These are phyloP conservation scores for Boletus speciosus DNA, from an alignment of 768 basidiomycete genomes.

Conservation along the genomic window DNA sequence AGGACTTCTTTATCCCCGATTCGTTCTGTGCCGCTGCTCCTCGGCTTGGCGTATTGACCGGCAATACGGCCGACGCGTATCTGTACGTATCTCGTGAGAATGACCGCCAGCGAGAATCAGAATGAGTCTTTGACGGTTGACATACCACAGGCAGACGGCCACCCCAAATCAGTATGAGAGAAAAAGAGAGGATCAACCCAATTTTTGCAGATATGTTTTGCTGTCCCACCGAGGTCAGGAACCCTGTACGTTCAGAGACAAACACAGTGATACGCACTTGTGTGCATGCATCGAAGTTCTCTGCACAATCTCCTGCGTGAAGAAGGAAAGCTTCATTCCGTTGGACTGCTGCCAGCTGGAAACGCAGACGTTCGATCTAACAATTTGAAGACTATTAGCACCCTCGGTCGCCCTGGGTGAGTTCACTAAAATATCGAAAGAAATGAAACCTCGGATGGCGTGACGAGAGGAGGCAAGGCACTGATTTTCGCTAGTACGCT, in stretches of 20 bases:
- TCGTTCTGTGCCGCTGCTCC: conserved; percentile 79
- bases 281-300: conserved; percentile 89
- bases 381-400: conserved; percentile 18
- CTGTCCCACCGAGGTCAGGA: conserved; percentile 36
- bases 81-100: conserved; percentile 33
- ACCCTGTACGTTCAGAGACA: conserved; percentile 7
- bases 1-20: conserved; percentile 72
- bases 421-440: not conserved
- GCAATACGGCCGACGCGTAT: conserved; percentile 89
- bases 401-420: conserved; percentile 17
- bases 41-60: conserved; percentile 94
- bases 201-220: conserved; percentile 87
- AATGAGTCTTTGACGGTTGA: conserved; percentile 6
- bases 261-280: conserved; percentile 47
- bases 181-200: conserved; percentile 91
- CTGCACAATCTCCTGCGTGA: conserved; percentile 98
- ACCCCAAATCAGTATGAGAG: conserved; percentile 92
- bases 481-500: conserved; percentile 79
- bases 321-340: conserved; percentile 88
- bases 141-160: conserved; percentile 87
- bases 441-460: conserved; percentile 80
- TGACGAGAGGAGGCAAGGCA: conserved; percentile 84
- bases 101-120: not conserved
- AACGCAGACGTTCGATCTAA: conserved; percentile 79
- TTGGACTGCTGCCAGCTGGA: conserved; percentile 78